Conservation (phyloP, 2,329 filamentous ascomycete genomes). For the Aureobasidium namibiae region DNA sequence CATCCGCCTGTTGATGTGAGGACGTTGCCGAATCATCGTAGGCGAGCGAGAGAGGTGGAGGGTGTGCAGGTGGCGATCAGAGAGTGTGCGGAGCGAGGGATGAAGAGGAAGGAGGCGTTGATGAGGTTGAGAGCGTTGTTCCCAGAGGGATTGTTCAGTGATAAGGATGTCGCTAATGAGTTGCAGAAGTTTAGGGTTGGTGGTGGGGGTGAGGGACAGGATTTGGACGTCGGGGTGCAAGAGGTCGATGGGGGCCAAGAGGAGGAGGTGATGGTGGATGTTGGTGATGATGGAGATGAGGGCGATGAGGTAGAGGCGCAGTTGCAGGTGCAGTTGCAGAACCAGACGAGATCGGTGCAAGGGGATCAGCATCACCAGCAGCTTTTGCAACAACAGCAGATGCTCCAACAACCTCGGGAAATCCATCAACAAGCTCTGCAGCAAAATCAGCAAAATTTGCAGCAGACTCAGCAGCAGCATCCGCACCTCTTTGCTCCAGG, state of each 20-base stretch:
- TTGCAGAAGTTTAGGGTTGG: conserved; percentile 1
- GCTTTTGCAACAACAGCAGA: background rate
- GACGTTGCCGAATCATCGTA: background rate
- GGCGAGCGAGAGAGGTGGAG: background rate
- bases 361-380: background rate
- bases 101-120: background rate
- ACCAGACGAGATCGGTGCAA: background rate
- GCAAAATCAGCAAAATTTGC: background rate
- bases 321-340: background rate
- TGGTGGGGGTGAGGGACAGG: background rate
- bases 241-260: background rate
- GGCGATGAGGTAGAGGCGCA: background rate
- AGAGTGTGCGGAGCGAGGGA: background rate
- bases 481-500: background rate
- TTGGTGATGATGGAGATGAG: background rate
- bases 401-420: background rate
- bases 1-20: conserved; percentile 8
- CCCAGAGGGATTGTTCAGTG: conserved; percentile 1
- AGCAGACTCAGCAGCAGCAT: background rate
- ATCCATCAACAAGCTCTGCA: background rate
- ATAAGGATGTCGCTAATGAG: conserved; percentile 10
- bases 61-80: background rate
- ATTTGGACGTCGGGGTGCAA: too few relatives aligned
- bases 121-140: background rate
- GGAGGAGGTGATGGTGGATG: background rate